A percentile compares a stretch with the other conserved stretches of the same genome.
phyloP scores from a whole-genome alignment of 1,284 basidiomycete species.

The Coniferiporia weirii region DNA sequence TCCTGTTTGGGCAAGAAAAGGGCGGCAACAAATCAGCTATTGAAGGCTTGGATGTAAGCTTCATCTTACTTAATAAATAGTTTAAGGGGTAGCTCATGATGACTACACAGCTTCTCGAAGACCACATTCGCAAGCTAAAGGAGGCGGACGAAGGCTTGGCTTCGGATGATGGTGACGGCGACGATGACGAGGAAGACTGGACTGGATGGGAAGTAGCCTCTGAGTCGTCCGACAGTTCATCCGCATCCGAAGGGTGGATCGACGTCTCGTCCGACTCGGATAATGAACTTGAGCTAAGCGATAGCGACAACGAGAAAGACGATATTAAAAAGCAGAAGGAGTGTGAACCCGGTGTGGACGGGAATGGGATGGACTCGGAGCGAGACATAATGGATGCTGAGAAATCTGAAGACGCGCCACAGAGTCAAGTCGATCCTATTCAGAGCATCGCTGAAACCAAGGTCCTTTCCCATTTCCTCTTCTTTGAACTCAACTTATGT shows the following conservation, averaged over 20 bases:
- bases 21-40: slow-evolving; percentile 77
- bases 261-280: slow-evolving; percentile 75
- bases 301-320: slow-evolving; percentile 75
- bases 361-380: slow-evolving; percentile 12
- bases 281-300: slow-evolving; percentile 71
- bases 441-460: slow-evolving; percentile 71
- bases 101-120: slow-evolving; percentile 69
- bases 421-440: slow-evolving; percentile 2
- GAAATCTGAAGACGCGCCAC: not conserved
- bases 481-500: slow-evolving; percentile 6
- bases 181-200: slow-evolving; percentile 77
- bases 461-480: slow-evolving; percentile 35
- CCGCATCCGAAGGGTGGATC: slow-evolving; percentile 79
- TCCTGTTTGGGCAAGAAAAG: slow-evolving; percentile 77
- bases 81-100: slow-evolving; percentile 11
- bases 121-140: slow-evolving; percentile 70
- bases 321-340: slow-evolving; percentile 24
- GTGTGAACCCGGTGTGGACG: slow-evolving; percentile 23
- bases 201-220: slow-evolving; percentile 88
- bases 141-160: slow-evolving; percentile 48
- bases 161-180: slow-evolving; percentile 42
- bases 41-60: slow-evolving; percentile 78
- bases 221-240: slow-evolving; percentile 57
- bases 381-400: slow-evolving; percentile 22
- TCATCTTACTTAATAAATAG: not conserved